Percentiles rank a stretch among this genome's conserved stretches.
These are phyloP conservation scores for Cercophora sp. DNA, from an alignment of 495 filamentous ascomycete species.

Conservation along the genomic window DNA sequence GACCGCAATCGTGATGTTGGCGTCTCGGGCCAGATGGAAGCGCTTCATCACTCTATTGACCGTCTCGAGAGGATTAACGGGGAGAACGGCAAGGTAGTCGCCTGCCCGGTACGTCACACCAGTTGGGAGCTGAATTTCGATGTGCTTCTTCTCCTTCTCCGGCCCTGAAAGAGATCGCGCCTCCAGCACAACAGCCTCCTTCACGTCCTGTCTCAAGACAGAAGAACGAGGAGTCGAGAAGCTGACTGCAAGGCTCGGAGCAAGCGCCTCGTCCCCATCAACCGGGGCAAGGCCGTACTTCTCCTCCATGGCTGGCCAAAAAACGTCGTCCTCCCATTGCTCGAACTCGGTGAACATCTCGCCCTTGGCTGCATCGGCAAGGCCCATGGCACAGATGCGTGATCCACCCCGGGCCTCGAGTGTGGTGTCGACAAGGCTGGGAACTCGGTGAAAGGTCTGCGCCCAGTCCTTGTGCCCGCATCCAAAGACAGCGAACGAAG, in stretches of 20 bases:
- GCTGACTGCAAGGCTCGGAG: slow-evolving; percentile 46
- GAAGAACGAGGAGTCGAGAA: slow-evolving; percentile 58
- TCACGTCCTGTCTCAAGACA: slow-evolving; percentile 61
- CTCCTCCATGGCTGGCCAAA: slow-evolving; percentile 62
- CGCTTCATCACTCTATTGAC: slow-evolving; percentile 50
- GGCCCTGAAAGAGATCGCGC: slow-evolving; percentile 52
- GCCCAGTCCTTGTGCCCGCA: slow-evolving; percentile 61
- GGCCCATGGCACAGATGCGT: slow-evolving; percentile 52
- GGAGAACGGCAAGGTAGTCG: slow-evolving; percentile 72
- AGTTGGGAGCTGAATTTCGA: slow-evolving; percentile 61
- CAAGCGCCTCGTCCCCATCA: slow-evolving; percentile 2
- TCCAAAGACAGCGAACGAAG: slow-evolving; percentile 65
- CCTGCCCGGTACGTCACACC: slow-evolving; percentile 66
- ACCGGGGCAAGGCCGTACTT: slow-evolving; percentile 36
- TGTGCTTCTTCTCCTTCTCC: slow-evolving; percentile 58
- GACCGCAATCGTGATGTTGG: slow-evolving; percentile 43
- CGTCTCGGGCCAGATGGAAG: slow-evolving; percentile 59
- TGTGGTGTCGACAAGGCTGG: slow-evolving; percentile 56
- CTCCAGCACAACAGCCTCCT: slow-evolving; percentile 56
- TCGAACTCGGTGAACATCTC: slow-evolving; percentile 72
- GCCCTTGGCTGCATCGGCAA: slow-evolving; percentile 57
- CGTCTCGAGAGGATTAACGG: slow-evolving; percentile 59
- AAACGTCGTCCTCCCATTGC: slow-evolving; percentile 58
- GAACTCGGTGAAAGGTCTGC: slow-evolving; percentile 68
- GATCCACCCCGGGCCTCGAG: slow-evolving; percentile 45